These are phyloP conservation scores for Physaria fendleri DNA, from an alignment of 345 rosid genomes.

Conservation along the genomic window DNA sequence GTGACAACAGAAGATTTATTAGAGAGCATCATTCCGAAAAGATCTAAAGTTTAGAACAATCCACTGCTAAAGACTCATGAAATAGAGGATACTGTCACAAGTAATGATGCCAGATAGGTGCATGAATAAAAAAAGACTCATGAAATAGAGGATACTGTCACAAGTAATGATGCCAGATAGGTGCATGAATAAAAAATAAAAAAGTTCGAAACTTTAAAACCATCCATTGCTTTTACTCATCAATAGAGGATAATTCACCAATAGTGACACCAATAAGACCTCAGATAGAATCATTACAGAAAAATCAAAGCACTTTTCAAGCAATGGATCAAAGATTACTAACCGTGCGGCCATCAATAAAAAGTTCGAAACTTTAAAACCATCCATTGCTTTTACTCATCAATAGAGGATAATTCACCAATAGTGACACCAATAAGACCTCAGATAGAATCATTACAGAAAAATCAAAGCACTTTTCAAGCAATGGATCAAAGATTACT, in stretches of 20 bases:
- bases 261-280: neutral
- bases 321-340: constrained; percentile 24
- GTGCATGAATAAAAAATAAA: neutral
- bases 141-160: neutral
- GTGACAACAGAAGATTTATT: neutral
- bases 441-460: neutral
- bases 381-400: neutral
- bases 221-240: neutral
- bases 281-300: neutral
- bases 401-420: neutral
- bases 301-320: neutral
- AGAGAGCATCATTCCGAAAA: neutral
- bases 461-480: neutral
- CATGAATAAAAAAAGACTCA: too few species aligned
- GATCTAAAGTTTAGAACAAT: neutral
- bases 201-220: neutral
- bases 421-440: neutral
- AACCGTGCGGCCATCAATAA: constrained; percentile 92
- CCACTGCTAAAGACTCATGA: neutral
- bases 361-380: neutral
- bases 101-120: too few species aligned
- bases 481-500: constrained; percentile 24
- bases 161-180: neutral
- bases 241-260: neutral
- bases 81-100: neutral